Evolutionary conservation across 805 yeast genomes (phyloP).

Genomic region (Pichia cabralensis): DNA sequence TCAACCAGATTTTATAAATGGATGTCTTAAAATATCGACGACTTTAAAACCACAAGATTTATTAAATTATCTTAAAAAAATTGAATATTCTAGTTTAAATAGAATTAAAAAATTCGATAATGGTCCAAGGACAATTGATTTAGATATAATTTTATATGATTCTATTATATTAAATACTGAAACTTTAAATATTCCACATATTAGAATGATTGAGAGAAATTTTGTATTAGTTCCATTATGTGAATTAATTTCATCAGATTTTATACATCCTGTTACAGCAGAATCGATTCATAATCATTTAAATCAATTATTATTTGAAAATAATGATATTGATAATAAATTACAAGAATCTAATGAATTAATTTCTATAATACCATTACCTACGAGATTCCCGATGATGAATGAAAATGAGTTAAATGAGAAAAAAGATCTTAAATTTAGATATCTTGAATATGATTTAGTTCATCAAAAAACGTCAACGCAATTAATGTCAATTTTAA

Average conservation of each 20-base stretch:
- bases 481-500: constrained; percentile 75
- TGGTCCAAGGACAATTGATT: constrained; percentile 87
- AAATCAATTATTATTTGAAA: constrained; percentile 35
- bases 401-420: constrained; percentile 1
- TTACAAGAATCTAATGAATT: constrained; percentile 44
- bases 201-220: constrained; percentile 76
- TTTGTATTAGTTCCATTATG: constrained; percentile 86
- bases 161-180: constrained; percentile 42
- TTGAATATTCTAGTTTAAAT: constrained; percentile 63
- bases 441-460: constrained; percentile 35
- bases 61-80: constrained; percentile 50
- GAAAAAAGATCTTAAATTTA: constrained; percentile 13
- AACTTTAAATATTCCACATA: constrained; percentile 73
- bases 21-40: constrained; percentile 64
- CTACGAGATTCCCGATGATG: constrained; percentile 4
- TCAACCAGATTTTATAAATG: constrained; percentile 78
- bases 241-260: constrained; percentile 62
- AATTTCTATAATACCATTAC: constrained; percentile 40
- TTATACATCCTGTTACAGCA: constrained; percentile 75
- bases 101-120: constrained; percentile 75
- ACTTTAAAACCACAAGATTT: constrained; percentile 53
- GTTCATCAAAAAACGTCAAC: constrained; percentile 40
- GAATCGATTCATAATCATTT: constrained; percentile 69
- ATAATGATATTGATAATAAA: constrained; percentile 14
- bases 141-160: constrained; percentile 77